Evolutionary conservation across 116 monocot genomes (phyloP).

Genomic region (Cymodocea nodosa): DNA sequence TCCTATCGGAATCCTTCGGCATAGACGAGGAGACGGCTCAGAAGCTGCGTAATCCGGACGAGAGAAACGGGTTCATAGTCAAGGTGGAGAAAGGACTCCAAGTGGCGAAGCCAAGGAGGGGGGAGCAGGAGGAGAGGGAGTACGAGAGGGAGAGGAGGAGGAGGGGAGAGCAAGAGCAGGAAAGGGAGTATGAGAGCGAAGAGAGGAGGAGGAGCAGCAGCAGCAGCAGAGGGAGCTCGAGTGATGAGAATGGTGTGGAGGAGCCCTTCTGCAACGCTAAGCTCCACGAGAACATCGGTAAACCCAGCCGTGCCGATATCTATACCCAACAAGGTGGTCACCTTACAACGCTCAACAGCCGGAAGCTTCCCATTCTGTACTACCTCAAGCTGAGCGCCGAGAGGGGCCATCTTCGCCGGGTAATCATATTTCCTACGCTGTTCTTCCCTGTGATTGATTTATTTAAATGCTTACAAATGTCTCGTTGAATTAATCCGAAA

Average conservation of each 20-base stretch:
- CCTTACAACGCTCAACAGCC: constrained; percentile 40
- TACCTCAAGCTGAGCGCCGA: constrained; percentile 30
- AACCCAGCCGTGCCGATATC: constrained; percentile 27
- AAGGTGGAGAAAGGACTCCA: constrained; percentile 11
- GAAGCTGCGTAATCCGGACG: constrained; percentile 19
- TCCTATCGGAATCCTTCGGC: constrained; percentile 11
- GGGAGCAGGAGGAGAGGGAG: not conserved
- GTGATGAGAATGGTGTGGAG: constrained; percentile 27
- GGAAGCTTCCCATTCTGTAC: constrained; percentile 42
- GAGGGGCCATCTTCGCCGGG: constrained; percentile 4
- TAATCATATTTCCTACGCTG: too few relatives aligned
- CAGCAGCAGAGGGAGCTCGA: constrained; percentile 1
- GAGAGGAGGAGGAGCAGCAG: too few relatives aligned
- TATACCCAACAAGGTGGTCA: constrained; percentile 24
- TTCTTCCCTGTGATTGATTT: too few relatives aligned
- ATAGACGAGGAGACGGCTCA: constrained; percentile 8
- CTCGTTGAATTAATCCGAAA: too few relatives aligned
- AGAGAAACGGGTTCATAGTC: constrained; percentile 17
- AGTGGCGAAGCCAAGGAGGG: constrained; percentile 6
- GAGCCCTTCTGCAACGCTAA: constrained; percentile 28
- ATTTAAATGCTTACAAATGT: too few relatives aligned
- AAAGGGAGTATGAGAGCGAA: too few relatives aligned
- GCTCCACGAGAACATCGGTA: constrained; percentile 36
- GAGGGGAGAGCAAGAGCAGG: too few relatives aligned
- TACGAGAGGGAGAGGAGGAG: not conserved